Base-by-base conservation (phyloP, 1,139 yeast genomes). In the Saccharomyces hybrid region DNA sequence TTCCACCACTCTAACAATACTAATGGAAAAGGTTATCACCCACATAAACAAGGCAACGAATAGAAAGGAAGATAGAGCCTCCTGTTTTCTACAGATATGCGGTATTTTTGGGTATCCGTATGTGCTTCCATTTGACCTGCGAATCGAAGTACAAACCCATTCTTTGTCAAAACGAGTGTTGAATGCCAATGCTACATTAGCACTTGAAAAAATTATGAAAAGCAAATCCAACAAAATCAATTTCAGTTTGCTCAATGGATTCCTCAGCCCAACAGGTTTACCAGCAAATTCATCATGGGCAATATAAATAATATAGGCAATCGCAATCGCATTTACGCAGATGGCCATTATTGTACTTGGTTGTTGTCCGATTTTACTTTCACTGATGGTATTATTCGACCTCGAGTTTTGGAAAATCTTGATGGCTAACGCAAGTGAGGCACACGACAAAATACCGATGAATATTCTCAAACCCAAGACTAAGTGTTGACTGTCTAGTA, bases 261-360 rank as follows among this genome's bases (percentile, higher is more conserved):
- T 83, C 60, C 98, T 78, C 28, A 61, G 50, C 2, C 64, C 99
- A 53, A 93, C 72, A 0, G 98, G 99, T 67, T 88, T 86, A 24
- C 97, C 95, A 24, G 85, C 79, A 70, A 88, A 91, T 70, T 93
- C 99, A 71, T 93, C 98, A 64, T 83, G 84, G 2, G 96, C 83
- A 68, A 91, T 88, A 71, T 88, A 90, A 9, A 83, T 73, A 56
- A 90, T 78, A 67, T 93, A 93, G 0, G 82, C 80, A 44, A 89
- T 73, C 1, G 96, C 97, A 61, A 83, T 76, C 32, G 90, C 75
- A 68, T 90, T 93, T 7, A 91, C 96, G 51, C 83, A 83, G 2
- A 91, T 79, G 1, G 97, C 95, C 96, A 93, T 89, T 53, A 90
- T 83, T 0, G 97, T 88, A 63, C 96, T 85, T 21, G 98, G 86